Evolutionary conservation across 163 green algal genomes (phyloP), one percentile per base, ranked within the genome.

Genomic region (Coccomyxa subellipsoidea): DNA sequence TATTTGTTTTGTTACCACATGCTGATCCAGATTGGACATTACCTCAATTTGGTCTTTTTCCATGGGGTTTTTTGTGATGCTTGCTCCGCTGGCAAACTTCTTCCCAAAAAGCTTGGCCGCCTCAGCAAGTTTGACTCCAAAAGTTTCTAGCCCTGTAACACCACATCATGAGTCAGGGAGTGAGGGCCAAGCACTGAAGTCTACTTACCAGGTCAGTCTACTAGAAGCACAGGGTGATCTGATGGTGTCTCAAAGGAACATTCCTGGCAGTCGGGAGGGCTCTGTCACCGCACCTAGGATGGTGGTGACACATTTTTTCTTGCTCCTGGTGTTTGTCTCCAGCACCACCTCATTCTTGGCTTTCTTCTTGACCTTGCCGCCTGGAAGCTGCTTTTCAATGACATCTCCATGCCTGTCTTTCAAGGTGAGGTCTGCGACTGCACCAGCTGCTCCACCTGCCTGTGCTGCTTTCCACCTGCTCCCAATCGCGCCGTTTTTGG

Each of bases 51-150:
- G 93, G 83, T 99, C 96, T 85, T 94, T 93, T 15, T 93, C 93
- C 54, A 92, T 95, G 32, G 97, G 87, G 29, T 89, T 96, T 87
- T 98, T 99, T 10, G 93, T 92, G 1, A 99, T 95, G 10, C 88
- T 94, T 12, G 93, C 91, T 5, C 97, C 97, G 78, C 93, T 97
- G 21, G 97, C 97, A 92, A 99, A 99, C 88, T 99, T 99, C 83
- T 99, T 99, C 77, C 96, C 96, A 83, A 99, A 97, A 35, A 97
- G 84, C 90, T 99, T 99, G 66, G 92, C 86, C 0, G 95, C 96
- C 27, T 99, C 95, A 15, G 86, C 83, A 5, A 99, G 92, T 88
- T 99, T 99, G 0, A 99, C 90, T 27, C 93, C 94, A 88, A 98
- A 99, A 6, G 86, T 73, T 34, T 99, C 96, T 36, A 99, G 85